Evolutionary conservation across 2,329 filamentous ascomycete species (phyloP), one percentile per base, ranked within the genome.

Genomic region (Penicillium sp.): DNA sequence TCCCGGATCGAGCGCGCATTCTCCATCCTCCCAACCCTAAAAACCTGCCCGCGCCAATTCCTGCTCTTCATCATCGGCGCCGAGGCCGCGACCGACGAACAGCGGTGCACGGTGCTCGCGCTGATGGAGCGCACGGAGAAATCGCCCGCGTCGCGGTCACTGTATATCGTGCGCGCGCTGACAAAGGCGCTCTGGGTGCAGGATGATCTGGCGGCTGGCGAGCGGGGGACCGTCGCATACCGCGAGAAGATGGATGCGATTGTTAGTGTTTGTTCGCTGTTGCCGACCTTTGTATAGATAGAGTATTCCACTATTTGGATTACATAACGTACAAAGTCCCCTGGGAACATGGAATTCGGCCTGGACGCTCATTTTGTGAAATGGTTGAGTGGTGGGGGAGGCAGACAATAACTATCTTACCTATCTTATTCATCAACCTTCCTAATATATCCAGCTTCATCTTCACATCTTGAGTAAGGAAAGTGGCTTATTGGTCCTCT

Each of bases 201-300:
- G 56, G 56, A 64, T 48, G 63, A 62, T 45, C 60, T 64, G 56
- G 60, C 63, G 54, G 60, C 63, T 4, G 31, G 47, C 13, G 51
- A 41, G 11, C 35, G 59, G 13, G 38, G 15, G 19, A 9, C 62
- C 30, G 48, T 59, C 45, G 26, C 26, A 3, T 64, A 64, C 50
- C 15, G 11, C 51, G 41, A 56, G 8, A 64, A 59, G 30, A 17
- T 64, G 56, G 56, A 30, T 17, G 55, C 51, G 3, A 30, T 64
- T 26, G 56, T 64, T 26, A 58, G 62, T 30, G 30, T 44, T 30
- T 64, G 62, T 58, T 65, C 15, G 26, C 53, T 58, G 46, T 17
- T 62, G 54, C 60, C 60, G 29, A 57, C 54, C 1, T 58, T 62
- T 58, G 60, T 62, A 11, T 26, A 26, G 23, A 21, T 21, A 21